A percentile compares a stretch with the other conserved stretches of the same genome.
Evolutionary conservation across 2,329 filamentous ascomycete species (phyloP).

Genomic region (Sporothrix curviconia): DNA sequence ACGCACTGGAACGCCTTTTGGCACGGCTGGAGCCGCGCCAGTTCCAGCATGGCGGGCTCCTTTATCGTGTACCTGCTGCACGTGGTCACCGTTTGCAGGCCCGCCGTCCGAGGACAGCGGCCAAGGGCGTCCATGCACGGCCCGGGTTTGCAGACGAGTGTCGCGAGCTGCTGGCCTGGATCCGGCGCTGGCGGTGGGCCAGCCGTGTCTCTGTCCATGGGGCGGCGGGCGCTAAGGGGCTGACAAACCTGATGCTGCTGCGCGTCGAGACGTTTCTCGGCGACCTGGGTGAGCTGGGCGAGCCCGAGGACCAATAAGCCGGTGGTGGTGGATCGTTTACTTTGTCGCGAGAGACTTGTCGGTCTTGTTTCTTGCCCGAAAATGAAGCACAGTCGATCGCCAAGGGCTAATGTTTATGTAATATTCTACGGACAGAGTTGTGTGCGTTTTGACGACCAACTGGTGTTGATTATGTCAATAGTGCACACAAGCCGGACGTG

Average conservation of each 20-base stretch:
- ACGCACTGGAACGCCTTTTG: conserved; percentile 20
- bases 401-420: too few relatives aligned
- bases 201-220: conserved; percentile 15
- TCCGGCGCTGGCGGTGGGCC: conserved; percentile 19
- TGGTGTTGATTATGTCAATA: too few relatives aligned
- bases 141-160: conserved; percentile 10
- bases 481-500: too few relatives aligned
- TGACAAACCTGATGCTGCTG: conserved; percentile 18
- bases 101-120: not conserved
- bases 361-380: too few relatives aligned
- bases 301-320: not conserved
- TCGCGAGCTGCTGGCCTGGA: conserved; percentile 15
- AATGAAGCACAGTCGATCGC: too few relatives aligned
- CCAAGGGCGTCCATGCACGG: not conserved
- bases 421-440: too few relatives aligned
- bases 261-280: conserved; percentile 15
- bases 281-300: not conserved
- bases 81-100: not conserved
- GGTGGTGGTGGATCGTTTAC: too few relatives aligned
- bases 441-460: too few relatives aligned
- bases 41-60: conserved; percentile 19
- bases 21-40: conserved; percentile 21
- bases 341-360: too few relatives aligned
- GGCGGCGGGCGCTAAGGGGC: conserved; percentile 18
- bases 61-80: conserved; percentile 19